Evolutionary conservation across 768 basidiomycete species (phyloP).

Genomic region (Lentinus brumalis): DNA sequence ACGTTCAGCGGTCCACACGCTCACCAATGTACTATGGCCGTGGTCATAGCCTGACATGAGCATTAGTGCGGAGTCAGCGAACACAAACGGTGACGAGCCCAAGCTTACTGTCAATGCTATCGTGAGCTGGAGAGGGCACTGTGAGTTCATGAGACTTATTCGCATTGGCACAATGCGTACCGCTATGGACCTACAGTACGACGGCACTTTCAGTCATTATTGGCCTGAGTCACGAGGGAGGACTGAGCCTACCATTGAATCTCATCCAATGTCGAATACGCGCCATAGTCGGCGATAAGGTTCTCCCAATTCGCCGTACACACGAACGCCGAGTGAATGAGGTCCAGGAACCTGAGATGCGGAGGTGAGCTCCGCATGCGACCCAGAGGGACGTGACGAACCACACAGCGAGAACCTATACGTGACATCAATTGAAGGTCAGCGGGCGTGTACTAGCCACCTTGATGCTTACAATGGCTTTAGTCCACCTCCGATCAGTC

Average conservation of each 20-base stretch:
- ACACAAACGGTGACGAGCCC: neutral
- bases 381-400: neutral
- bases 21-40: constrained; percentile 30
- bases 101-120: constrained; percentile 20
- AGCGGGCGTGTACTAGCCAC: neutral
- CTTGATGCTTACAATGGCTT: constrained; percentile 6
- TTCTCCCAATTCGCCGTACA: constrained; percentile 25
- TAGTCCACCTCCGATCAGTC: constrained; percentile 1
- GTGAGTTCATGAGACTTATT: neutral
- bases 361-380: neutral
- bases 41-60: constrained; percentile 25
- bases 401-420: constrained; percentile 10
- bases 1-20: neutral
- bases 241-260: neutral
- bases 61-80: neutral
- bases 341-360: constrained; percentile 22
- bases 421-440: neutral
- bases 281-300: constrained; percentile 23
- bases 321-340: constrained; percentile 24
- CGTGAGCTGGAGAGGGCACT: neutral
- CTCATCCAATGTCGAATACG: constrained; percentile 25
- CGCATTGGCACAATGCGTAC: neutral
- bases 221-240: constrained; percentile 13
- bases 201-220: neutral
- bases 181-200: neutral